Conservation (phyloP, 768 basidiomycete genomes). For the Auricularia sp. region DNA sequence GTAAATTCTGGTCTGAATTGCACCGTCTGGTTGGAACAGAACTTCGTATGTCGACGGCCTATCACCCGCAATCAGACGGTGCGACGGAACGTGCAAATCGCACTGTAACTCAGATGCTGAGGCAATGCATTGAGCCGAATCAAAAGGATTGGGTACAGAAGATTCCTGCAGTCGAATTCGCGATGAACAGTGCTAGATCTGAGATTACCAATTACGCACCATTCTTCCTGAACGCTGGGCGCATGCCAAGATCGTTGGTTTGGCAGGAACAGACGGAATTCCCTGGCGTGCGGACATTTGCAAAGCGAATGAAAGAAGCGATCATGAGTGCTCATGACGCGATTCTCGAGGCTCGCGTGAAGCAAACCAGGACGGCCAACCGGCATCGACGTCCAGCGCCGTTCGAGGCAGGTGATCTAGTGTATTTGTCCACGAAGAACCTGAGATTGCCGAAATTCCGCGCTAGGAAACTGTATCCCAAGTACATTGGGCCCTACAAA, state of each 20-base stretch:
- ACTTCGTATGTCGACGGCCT: slow-evolving; percentile 28
- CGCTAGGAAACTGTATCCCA: slow-evolving; percentile 18
- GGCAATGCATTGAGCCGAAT: slow-evolving; percentile 4
- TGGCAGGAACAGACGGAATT: slow-evolving; percentile 7
- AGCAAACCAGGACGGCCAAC: slow-evolving; percentile 24
- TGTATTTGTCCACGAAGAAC: slow-evolving; percentile 20
- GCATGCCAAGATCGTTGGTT: slow-evolving; percentile 7
- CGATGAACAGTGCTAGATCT: background rate
- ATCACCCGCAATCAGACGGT: slow-evolving; percentile 35
- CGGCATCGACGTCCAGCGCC: slow-evolving; percentile 8
- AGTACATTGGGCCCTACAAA: slow-evolving; percentile 18
- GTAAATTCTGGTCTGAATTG: slow-evolving; percentile 31
- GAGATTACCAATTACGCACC: slow-evolving; percentile 11
- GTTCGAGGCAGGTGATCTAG: slow-evolving; percentile 17
- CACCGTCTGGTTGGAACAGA: slow-evolving; percentile 20
- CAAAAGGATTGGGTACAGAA: slow-evolving; percentile 12
- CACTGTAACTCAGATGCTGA: slow-evolving; percentile 8
- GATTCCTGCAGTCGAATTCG: slow-evolving; percentile 13
- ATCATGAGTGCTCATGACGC: slow-evolving; percentile 24
- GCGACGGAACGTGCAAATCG: slow-evolving; percentile 26
- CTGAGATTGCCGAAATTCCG: slow-evolving; percentile 17
- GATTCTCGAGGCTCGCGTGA: slow-evolving; percentile 20
- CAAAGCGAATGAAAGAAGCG: slow-evolving; percentile 17
- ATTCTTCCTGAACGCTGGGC: slow-evolving; percentile 12
- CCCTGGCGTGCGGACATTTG: slow-evolving; percentile 22